Percentiles rank a stretch among this genome's conserved stretches.
Conservation (phyloP, 768 basidiomycete genomes). For the Daedaleopsis sinensis region DNA sequence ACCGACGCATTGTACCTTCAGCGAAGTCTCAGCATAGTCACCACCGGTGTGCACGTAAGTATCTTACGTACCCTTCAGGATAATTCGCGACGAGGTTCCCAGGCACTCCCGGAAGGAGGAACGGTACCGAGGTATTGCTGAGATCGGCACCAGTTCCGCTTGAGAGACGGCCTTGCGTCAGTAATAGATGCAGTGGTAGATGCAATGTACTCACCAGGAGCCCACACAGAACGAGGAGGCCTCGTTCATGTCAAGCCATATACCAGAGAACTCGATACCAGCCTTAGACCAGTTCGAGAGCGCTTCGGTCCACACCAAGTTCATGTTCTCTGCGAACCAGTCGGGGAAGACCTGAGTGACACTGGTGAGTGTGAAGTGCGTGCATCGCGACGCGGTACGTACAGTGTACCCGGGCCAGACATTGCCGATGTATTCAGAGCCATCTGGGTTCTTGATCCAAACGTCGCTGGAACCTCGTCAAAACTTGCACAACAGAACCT, state of each 20-base stretch:
- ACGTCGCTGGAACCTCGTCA: conserved; percentile 44
- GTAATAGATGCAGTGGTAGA: too few relatives aligned
- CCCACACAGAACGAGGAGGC: conserved; percentile 61
- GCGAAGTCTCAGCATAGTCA: conserved; percentile 28
- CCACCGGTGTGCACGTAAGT: too few relatives aligned
- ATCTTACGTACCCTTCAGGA: conserved; percentile 64
- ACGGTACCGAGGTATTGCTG: conserved; percentile 54
- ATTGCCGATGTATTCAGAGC: conserved; percentile 69
- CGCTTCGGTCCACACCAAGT: conserved; percentile 62
- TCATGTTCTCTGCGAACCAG: conserved; percentile 56
- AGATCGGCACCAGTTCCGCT: conserved; percentile 62
- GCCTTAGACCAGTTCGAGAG: conserved; percentile 53
- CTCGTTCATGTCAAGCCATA: conserved; percentile 77
- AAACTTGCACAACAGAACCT: background rate
- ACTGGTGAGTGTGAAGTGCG: background rate
- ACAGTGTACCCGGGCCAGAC: conserved; percentile 84
- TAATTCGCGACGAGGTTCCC: conserved; percentile 56
- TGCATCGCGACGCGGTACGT: conserved; percentile 5
- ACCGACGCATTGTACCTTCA: conserved; percentile 65
- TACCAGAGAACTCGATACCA: conserved; percentile 61
- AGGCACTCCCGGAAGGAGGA: conserved; percentile 59
- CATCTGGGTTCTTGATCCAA: conserved; percentile 77
- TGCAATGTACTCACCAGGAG: conserved; percentile 46
- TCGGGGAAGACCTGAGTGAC: conserved; percentile 54
- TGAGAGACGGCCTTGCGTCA: background rate